These are phyloP conservation scores for Nemania abortiva DNA, from an alignment of 2,329 filamentous ascomycete genomes.

Conservation along the genomic window DNA sequence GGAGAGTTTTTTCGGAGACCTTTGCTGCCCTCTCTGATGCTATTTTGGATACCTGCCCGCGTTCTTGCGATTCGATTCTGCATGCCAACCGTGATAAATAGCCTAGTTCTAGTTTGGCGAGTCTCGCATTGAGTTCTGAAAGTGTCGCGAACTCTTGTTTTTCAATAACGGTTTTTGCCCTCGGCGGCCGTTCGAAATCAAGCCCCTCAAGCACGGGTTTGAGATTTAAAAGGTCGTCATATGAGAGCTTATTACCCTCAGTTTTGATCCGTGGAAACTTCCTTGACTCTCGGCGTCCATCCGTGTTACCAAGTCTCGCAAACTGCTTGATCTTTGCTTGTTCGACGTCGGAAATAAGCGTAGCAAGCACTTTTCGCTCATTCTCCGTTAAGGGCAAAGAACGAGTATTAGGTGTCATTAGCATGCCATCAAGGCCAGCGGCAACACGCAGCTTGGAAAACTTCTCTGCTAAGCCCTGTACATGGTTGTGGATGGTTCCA, in stretches of 20 bases:
- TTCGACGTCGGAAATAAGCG: slow-evolving; percentile 35
- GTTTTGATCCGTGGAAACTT: slow-evolving; percentile 12
- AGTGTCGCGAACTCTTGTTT: slow-evolving; percentile 39
- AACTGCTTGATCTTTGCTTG: slow-evolving; percentile 29
- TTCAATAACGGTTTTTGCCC: slow-evolving; percentile 34
- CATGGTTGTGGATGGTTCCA: slow-evolving; percentile 79
- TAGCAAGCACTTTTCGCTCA: slow-evolving; percentile 26
- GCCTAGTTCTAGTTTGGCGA: slow-evolving; percentile 35
- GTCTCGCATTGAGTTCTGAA: slow-evolving; percentile 31
- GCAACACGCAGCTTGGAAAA: slow-evolving; percentile 66
- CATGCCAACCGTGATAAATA: slow-evolving; percentile 36
- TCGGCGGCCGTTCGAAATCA: slow-evolving; percentile 38
- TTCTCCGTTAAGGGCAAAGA: slow-evolving; percentile 27
- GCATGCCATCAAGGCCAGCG: slow-evolving; percentile 62
- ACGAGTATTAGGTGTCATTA: slow-evolving; percentile 43
- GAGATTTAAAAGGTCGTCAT: slow-evolving; percentile 33
- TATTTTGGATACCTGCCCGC: slow-evolving; percentile 39
- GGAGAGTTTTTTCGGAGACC: slow-evolving; percentile 79
- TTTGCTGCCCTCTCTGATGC: slow-evolving; percentile 81
- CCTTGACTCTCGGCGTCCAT: not conserved
- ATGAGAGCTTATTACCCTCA: slow-evolving; percentile 8
- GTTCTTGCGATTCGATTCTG: slow-evolving; percentile 50
- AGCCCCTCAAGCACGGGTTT: slow-evolving; percentile 36
- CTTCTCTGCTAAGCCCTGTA: slow-evolving; percentile 71
- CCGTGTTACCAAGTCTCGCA: slow-evolving; percentile 2